Evolutionary conservation across 2,329 filamentous ascomycete species (phyloP).

Genomic region (Westerdykella ornata): DNA sequence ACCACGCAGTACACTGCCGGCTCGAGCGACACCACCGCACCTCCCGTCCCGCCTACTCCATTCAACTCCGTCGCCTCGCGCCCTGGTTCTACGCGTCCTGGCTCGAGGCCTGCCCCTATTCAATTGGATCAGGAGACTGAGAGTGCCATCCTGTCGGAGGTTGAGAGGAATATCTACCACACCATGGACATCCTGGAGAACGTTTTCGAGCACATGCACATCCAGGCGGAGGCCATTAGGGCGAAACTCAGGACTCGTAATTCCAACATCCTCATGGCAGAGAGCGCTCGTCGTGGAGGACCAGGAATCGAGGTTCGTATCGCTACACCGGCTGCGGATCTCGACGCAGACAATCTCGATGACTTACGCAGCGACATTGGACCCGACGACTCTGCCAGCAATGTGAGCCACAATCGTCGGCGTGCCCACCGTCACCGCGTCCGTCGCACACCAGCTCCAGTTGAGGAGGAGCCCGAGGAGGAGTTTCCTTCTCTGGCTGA

Average conservation of each 20-base stretch:
- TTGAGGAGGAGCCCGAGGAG: conserved; percentile 61
- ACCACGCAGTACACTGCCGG: neutral
- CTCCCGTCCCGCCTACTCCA: conserved; percentile 45
- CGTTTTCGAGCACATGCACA: conserved; percentile 86
- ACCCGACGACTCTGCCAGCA: conserved; percentile 74
- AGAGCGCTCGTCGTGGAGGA: conserved; percentile 50
- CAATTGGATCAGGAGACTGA: conserved; percentile 92
- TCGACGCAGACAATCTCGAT: conserved; percentile 31
- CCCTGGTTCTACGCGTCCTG: conserved; percentile 41
- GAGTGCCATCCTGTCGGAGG: conserved; percentile 79
- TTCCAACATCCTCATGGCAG: conserved; percentile 65
- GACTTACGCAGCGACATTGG: conserved; percentile 50
- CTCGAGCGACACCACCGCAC: neutral
- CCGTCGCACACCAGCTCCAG: conserved; percentile 63
- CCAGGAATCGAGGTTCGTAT: conserved; percentile 41
- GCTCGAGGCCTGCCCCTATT: conserved; percentile 57
- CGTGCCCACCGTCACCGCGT: conserved; percentile 62
- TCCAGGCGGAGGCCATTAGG: conserved; percentile 73
- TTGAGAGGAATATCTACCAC: conserved; percentile 86
- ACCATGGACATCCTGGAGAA: conserved; percentile 95
- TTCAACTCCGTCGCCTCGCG: conserved; percentile 27
- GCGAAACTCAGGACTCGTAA: conserved; percentile 72
- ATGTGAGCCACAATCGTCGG: conserved; percentile 65
- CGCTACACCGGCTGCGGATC: conserved; percentile 43
- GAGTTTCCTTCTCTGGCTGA: conserved; percentile 26